Base-by-base conservation (phyloP, 345 rosid species). In the Turritis glabra region DNA sequence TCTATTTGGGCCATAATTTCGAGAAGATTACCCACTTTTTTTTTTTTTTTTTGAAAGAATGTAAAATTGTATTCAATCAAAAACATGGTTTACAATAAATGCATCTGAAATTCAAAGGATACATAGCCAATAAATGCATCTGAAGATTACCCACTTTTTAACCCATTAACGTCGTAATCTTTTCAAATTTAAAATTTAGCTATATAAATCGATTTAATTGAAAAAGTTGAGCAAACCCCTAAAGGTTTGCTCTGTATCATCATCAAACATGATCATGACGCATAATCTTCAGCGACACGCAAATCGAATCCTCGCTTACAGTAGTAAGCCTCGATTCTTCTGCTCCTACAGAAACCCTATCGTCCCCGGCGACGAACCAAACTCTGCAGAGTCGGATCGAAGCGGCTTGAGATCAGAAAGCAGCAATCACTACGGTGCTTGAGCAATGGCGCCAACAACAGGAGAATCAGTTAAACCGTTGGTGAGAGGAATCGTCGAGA, bases 361-460 rank as follows among this genome's bases (percentile, higher is more conserved):
- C 29, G 17, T 59, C 64, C 22, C 27, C 55, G 4, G n/a, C 3
- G 29, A 51, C 35, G 51, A 62, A 41, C 35, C 67, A 8, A 25
- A 41, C 33, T 11, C 68, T 44, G 0, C 68, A 10, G 0, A 3
- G 25, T 25, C 68, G 53, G 1, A 63, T 63, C 1, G 67, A 63
- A 18, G 22, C 21, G 6, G 38, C 68, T 11, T 26, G 27, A 27
- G 9, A 26, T 5, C 37, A 29, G 26, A 37, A 59, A 19, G 27
- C 46, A 15, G 23, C 19, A 18, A 29, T 64, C 55, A 29, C 38
- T 1, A 64, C 27, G 17, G 38, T 44, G 37, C 68, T 63, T 63
- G 53, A 63, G n/a, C 53, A 63, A 26, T 63, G 68, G 53, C 68
- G 53, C n/a, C 23, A 26, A 26, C 67, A 43, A 62, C n/a, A 43